These are phyloP conservation scores for Lactarius quietus DNA, from an alignment of 768 basidiomycete species.

Conservation along the genomic window DNA sequence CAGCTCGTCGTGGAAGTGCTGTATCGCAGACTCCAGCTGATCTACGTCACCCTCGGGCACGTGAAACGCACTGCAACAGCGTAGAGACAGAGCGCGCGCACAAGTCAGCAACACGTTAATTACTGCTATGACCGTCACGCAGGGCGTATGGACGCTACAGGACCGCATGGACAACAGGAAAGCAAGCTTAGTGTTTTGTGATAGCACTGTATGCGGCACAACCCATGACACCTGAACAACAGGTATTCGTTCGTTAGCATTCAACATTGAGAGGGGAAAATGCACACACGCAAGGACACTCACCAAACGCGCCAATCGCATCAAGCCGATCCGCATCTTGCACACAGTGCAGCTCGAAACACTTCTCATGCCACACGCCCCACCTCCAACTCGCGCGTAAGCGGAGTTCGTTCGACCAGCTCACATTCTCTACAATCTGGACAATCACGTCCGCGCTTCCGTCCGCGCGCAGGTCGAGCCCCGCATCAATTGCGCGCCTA, in stretches of 20 bases:
- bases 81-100: no score
- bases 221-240: slow-evolving; percentile 40
- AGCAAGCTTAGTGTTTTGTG: slow-evolving; percentile 33
- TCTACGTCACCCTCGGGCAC: slow-evolving; percentile 46
- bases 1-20: slow-evolving; percentile 86
- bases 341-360: slow-evolving; percentile 71
- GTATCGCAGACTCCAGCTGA: slow-evolving; percentile 52
- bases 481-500: slow-evolving; percentile 31
- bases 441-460: slow-evolving; percentile 55
- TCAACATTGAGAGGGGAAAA: neutral
- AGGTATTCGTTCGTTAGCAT: neutral
- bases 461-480: slow-evolving; percentile 49
- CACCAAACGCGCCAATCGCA: slow-evolving; percentile 51
- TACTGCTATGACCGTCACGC: no score
- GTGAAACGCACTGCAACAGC: slow-evolving; percentile 45
- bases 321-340: slow-evolving; percentile 54
- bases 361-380: slow-evolving; percentile 64
- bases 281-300: neutral
- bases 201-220: slow-evolving; percentile 45
- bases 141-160: neutral
- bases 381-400: slow-evolving; percentile 52
- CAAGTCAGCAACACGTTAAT: neutral
- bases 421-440: slow-evolving; percentile 71
- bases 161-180: neutral
- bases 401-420: slow-evolving; percentile 81